phyloP scores from a whole-genome alignment of 2,329 filamentous ascomycete species.

The Apiospora aurea region DNA sequence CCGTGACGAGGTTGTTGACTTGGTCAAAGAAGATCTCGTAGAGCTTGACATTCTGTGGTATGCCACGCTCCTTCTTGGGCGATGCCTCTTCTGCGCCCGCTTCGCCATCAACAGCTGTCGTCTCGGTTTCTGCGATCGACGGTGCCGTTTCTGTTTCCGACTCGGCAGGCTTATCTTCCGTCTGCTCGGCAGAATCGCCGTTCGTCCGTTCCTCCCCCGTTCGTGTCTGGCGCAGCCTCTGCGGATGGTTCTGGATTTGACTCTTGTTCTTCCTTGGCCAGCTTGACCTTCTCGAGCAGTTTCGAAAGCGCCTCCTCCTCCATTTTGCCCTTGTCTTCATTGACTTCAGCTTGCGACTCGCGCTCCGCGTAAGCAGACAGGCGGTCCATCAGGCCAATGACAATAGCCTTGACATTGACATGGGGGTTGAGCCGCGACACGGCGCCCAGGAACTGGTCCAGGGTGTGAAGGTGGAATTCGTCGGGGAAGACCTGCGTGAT shows the following conservation, averaged over 20 bases:
- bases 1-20: slow-evolving; percentile 91
- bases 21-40: slow-evolving; percentile 98
- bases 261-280: slow-evolving; percentile 66
- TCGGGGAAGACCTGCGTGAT: slow-evolving; percentile 99
- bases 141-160: slow-evolving; percentile 45
- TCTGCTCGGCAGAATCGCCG: slow-evolving; percentile 44
- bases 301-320: slow-evolving; percentile 85
- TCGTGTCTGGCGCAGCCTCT: slow-evolving; percentile 45
- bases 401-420: slow-evolving; percentile 97
- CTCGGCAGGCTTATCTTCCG: slow-evolving; percentile 39
- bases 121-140: slow-evolving; percentile 55
- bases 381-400: slow-evolving; percentile 97
- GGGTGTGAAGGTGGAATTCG: slow-evolving; percentile 95
- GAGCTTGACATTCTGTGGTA: slow-evolving; percentile 81
- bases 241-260: slow-evolving; percentile 32
- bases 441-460: slow-evolving; percentile 93
- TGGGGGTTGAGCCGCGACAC: slow-evolving; percentile 93
- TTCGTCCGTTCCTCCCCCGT: slow-evolving; percentile 44
- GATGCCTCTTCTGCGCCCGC: slow-evolving; percentile 26
- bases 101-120: slow-evolving; percentile 56
- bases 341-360: slow-evolving; percentile 75
- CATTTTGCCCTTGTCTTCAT: slow-evolving; percentile 74
- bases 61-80: slow-evolving; percentile 54
- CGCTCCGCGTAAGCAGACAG: slow-evolving; percentile 93
- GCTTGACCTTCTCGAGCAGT: slow-evolving; percentile 78